Conservation (phyloP, 179 eudicot genomes). For the Actinidia chinensis region DNA sequence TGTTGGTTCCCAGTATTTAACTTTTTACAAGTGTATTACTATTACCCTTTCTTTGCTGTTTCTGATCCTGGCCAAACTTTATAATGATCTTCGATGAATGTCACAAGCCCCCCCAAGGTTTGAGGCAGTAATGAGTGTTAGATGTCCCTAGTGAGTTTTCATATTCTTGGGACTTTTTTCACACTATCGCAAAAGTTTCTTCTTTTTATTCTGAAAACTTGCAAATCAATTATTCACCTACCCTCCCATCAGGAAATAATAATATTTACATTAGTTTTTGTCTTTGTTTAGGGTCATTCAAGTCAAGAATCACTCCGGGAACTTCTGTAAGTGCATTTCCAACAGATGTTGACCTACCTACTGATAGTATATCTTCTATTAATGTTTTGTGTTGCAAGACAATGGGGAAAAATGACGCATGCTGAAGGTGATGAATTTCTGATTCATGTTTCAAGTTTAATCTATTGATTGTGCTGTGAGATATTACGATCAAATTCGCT, state of each 20-base stretch:
- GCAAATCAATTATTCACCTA: background rate
- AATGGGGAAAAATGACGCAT: no score
- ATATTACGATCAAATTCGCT: no score
- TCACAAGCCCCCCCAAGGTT: conserved; percentile 93
- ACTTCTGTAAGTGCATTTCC: conserved; percentile 93
- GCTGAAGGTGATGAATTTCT: no score
- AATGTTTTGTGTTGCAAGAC: no score
- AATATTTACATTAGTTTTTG: conserved; percentile 5
- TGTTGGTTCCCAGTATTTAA: background rate
- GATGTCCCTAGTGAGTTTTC: conserved; percentile 73
- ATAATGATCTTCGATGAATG: conserved; percentile 91
- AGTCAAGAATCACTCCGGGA: conserved; percentile 92
- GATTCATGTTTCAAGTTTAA: no score
- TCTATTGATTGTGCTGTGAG: no score
- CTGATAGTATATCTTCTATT: conserved; percentile 42
- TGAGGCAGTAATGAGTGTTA: conserved; percentile 96
- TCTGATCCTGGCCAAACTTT: conserved; percentile 88
- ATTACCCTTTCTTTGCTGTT: conserved; percentile 81
- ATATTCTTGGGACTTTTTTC: background rate
- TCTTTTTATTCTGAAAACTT: background rate
- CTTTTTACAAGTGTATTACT: conserved; percentile 66
- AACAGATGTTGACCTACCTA: conserved; percentile 92
- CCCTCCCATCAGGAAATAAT: background rate
- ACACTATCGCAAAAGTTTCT: background rate
- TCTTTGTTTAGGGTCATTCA: conserved; percentile 67